Evolutionary conservation across 352 stramenopile genomes (phyloP).

Genomic region (Phytophthora cactorum): DNA sequence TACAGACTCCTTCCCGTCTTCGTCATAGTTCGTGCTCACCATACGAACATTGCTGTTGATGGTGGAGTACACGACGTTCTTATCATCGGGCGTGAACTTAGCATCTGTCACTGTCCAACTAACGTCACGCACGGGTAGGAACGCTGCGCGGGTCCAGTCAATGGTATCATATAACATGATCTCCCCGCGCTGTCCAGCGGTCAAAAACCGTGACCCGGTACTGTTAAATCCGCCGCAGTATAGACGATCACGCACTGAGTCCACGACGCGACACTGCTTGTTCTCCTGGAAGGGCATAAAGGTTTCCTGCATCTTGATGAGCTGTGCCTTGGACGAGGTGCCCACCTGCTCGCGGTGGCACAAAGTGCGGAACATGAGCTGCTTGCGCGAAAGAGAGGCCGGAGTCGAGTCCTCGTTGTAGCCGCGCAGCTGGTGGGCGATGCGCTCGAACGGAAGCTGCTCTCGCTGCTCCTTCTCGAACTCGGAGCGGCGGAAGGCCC

Average conservation of each 20-base stretch:
- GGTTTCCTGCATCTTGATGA: slow-evolving; percentile 78
- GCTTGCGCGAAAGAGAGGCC: slow-evolving; percentile 22
- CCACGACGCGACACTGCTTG: slow-evolving; percentile 76
- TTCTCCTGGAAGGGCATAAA: slow-evolving; percentile 85
- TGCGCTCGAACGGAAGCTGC: slow-evolving; percentile 56
- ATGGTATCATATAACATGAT: slow-evolving; percentile 81
- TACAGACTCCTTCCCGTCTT: slow-evolving; percentile 56
- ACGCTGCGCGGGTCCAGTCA: slow-evolving; percentile 59
- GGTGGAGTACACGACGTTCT: slow-evolving; percentile 76
- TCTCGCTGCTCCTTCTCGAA: slow-evolving; percentile 64
- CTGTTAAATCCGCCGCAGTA: slow-evolving; percentile 86
- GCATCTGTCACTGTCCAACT: slow-evolving; percentile 88
- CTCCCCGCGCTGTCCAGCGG: slow-evolving; percentile 69
- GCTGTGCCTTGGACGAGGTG: slow-evolving; percentile 60
- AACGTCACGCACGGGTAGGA: slow-evolving; percentile 70
- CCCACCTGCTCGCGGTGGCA: slow-evolving; percentile 74
- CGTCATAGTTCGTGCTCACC: slow-evolving; percentile 67
- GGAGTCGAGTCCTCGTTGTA: slow-evolving; percentile 43
- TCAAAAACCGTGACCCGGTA: slow-evolving; percentile 69
- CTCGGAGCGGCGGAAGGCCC: slow-evolving; percentile 65
- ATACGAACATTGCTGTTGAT: slow-evolving; percentile 88
- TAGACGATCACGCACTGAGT: slow-evolving; percentile 71
- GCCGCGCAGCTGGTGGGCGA: slow-evolving; percentile 68
- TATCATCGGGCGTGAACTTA: slow-evolving; percentile 81
- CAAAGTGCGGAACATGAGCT: slow-evolving; percentile 67